Evolutionary conservation across 441 rosid genomes (phyloP).

Genomic region (Pelargonium exstipulatum): DNA sequence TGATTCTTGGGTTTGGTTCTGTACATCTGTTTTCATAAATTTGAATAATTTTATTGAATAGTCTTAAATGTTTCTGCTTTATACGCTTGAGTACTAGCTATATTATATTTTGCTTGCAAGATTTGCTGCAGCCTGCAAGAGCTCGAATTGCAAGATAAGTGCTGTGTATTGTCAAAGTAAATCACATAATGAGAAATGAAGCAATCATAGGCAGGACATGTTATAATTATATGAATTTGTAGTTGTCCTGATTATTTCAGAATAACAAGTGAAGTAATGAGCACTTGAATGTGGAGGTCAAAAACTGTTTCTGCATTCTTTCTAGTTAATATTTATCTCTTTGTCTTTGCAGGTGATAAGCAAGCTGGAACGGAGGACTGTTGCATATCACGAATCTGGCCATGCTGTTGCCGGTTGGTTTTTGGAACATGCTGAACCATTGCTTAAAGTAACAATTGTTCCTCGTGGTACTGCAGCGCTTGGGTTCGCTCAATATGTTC

Average conservation of each 20-base stretch:
- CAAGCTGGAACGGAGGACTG: constrained; percentile 52
- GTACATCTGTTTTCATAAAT: neutral
- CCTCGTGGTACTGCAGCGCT: constrained; percentile 65
- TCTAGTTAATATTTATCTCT: constrained; percentile 4
- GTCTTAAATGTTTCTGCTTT: neutral
- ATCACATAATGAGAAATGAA: neutral
- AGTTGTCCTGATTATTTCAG: neutral
- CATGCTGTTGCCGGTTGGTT: constrained; percentile 72
- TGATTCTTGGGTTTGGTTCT: neutral
- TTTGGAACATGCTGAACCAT: constrained; percentile 60
- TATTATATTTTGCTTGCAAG: no score
- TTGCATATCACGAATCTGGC: constrained; percentile 72
- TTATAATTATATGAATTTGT: neutral
- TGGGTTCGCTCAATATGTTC: constrained; percentile 66
- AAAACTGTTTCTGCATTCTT: neutral
- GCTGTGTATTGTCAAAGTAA: neutral
- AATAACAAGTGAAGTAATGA: neutral
- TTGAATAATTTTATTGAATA: neutral
- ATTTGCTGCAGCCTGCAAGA: neutral
- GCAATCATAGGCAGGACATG: neutral
- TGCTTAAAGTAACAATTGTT: constrained; percentile 67
- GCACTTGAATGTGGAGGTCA: neutral
- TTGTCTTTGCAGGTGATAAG: constrained; percentile 44
- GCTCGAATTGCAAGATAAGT: neutral
- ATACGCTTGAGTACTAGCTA: neutral